Evolutionary conservation across 768 basidiomycete genomes (phyloP), one percentile per base, ranked within the genome.

Genomic region (Suillus decipiens): DNA sequence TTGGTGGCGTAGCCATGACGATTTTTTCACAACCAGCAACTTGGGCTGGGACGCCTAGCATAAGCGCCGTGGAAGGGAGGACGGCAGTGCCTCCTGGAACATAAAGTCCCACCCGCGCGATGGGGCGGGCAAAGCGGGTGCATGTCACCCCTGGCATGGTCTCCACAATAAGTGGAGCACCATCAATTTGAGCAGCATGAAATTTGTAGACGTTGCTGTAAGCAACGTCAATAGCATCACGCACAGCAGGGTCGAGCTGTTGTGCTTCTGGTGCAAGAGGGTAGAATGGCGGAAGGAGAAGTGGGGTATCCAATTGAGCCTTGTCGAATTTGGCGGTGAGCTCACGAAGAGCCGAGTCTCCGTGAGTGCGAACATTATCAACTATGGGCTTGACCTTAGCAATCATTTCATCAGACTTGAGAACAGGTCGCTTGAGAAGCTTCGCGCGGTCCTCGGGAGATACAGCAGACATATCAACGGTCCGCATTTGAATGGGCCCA

Each of bases 81-180:
- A 99, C 84, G 2, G 97, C 97, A 5, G 97, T 99, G 17, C 97
- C 97, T 34, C 97, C 97, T 2, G 97, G 97, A 2, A 99, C 90
- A 77, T 99, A 99, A 53, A 99, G 81, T 42, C 97, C 97, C 37
- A 99, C 96, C 50, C 96, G 89, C 55, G 91, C 89, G 70, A 99
- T 95, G n/a, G 97, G 90, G 51, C 95, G 87, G 2, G 94, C 90
- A 75, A 99, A 97, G 45, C 97, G 88, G 56, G 94, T 90, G 78
- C 97, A 99, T 2, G 93, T 89, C 50, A 99, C 96, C 11, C 97
- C 97, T 8, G 97, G 96, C 93, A 95, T 98, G 12, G 97, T 99
- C 77, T 98, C 95, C 8, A 99, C 94, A 7, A 85, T 80, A 50
- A 99, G 82, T 28, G 86, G 78, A 58, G 83, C 80, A 55, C 81